These are phyloP conservation scores for Vigna mungo DNA, from an alignment of 306 rosid genomes.

Conservation along the genomic window DNA sequence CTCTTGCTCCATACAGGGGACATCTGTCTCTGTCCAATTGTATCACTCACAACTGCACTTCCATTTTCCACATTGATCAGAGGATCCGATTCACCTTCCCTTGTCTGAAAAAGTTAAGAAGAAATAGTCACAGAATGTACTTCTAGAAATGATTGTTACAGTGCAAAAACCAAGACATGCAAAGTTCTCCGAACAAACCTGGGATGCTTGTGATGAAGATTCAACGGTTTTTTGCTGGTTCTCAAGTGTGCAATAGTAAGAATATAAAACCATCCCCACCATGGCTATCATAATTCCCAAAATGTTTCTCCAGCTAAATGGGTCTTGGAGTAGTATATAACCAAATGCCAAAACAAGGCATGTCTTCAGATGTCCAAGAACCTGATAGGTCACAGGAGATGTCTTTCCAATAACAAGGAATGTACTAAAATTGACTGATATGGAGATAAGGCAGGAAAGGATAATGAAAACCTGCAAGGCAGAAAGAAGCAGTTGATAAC, in stretches of 20 bases:
- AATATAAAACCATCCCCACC: conserved; percentile 87
- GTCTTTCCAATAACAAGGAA: conserved; percentile 97
- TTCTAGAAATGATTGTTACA: conserved; percentile 12
- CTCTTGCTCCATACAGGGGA: conserved; percentile 68
- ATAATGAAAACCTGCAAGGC: conserved; percentile 75
- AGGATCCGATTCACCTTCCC: conserved; percentile 76
- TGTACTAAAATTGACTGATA: conserved; percentile 96
- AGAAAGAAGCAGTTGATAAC: conserved; percentile 33
- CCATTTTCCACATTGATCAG: conserved; percentile 69
- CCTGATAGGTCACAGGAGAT: conserved; percentile 97
- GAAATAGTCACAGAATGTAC: conserved; percentile 24
- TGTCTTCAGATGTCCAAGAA: conserved; percentile 96
- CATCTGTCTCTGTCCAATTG: conserved; percentile 48
- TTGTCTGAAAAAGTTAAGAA: conserved; percentile 56
- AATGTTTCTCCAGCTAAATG: conserved; percentile 93
- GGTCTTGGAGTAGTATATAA: conserved; percentile 83
- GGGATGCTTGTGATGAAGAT: conserved; percentile 58
- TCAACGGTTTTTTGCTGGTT: conserved; percentile 79
- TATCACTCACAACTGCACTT: conserved; percentile 51
- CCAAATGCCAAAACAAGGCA: conserved; percentile 94
- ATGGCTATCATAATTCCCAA: conserved; percentile 82
- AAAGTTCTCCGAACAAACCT: conserved; percentile 55
- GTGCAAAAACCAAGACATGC: conserved; percentile 17
- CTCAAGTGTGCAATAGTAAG: conserved; percentile 76
- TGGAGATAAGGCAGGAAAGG: conserved; percentile 90